Base-by-base conservation (phyloP, 2,329 filamentous ascomycete species). In the Sporothrix protearum region DNA sequence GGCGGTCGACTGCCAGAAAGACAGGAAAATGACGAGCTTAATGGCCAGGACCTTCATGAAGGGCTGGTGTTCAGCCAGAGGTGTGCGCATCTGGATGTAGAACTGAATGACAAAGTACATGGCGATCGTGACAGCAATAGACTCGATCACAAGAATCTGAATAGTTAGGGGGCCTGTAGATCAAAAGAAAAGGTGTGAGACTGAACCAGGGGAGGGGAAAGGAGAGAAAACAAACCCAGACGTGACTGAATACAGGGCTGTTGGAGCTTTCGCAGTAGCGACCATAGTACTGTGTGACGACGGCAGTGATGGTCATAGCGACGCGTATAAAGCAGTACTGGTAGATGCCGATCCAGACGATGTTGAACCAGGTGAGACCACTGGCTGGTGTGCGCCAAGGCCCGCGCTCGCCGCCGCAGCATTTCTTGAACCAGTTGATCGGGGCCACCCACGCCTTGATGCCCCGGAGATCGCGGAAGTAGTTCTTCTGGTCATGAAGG, bases 71-170 rank as follows among this genome's bases (percentile, higher is more conserved):
- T 90, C 86, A 8, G 85, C 84, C 33, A 97, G 85, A 72, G 92
- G 87, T 0, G 85, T 81, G 74, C 88, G 89, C 61, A 96, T 84
- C 79, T 96, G 92, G 39, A 92, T 80, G 80, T 97, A 97, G 80
- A 96, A 96, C 76, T 97, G 93, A 74, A 96, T 89, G 57, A 97
- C 81, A 78, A 91, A 94, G 82, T 92, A 96, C 92, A 97, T 96
- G 73, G 94, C 93, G 72, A 96, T 87, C 0, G 90, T 88, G 51
- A 96, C 92, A 2, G 91, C 90, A 28, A 88, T 74, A 76, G 86
- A 88, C 78, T 96, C 90, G 75, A 96, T 87, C 2, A 86, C 84
- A 77, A 92, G 84, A 53, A 88, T 83, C 88, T 90, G 61, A 66
- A 42, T 61, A n/a, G 55, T 66, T 5, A n/a, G 36, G 72, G 36